Percentiles rank a stretch among this genome's conserved stretches.
Evolutionary conservation across 148 eudicot species (phyloP).

Genomic region (Diospyros lotus): DNA sequence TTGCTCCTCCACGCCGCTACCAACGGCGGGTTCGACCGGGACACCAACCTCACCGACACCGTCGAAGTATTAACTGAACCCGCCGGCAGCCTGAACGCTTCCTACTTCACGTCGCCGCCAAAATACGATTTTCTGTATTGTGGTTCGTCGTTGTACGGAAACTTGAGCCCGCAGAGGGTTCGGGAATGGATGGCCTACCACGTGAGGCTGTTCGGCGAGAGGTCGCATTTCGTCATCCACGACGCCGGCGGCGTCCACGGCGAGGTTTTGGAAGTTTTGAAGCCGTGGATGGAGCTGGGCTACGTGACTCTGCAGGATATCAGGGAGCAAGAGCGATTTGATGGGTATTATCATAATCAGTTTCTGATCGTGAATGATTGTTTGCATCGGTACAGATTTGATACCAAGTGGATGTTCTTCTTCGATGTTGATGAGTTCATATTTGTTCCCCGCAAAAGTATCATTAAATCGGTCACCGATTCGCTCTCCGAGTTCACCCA

Average conservation of each 20-base stretch:
- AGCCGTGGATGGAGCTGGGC: conserved; percentile 71
- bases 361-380: conserved; percentile 70
- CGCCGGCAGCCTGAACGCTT: conserved; percentile 15
- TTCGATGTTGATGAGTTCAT: conserved; percentile 72
- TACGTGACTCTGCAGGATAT: conserved; percentile 64
- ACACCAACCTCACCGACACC: conserved; percentile 32
- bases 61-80: conserved; percentile 44
- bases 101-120: conserved; percentile 27
- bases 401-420: conserved; percentile 72
- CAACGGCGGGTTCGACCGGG: conserved; percentile 39
- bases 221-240: conserved; percentile 65
- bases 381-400: conserved; percentile 55
- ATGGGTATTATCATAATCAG: conserved; percentile 82
- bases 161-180: conserved; percentile 59
- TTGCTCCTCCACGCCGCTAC: conserved; percentile 40
- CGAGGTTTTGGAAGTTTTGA: conserved; percentile 46
- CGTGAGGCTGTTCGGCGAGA: conserved; percentile 46
- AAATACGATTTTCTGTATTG: conserved; percentile 69
- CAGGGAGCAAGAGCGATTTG: conserved; percentile 63
- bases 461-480: conserved; percentile 38
- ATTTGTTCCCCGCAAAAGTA: conserved; percentile 27
- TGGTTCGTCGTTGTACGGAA: conserved; percentile 63
- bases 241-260: conserved; percentile 74
- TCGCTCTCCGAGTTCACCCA: conserved; percentile 45
- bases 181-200: conserved; percentile 84